These are phyloP conservation scores for Desmodesmus armatus DNA, from an alignment of 139 green algal species.

Conservation along the genomic window DNA sequence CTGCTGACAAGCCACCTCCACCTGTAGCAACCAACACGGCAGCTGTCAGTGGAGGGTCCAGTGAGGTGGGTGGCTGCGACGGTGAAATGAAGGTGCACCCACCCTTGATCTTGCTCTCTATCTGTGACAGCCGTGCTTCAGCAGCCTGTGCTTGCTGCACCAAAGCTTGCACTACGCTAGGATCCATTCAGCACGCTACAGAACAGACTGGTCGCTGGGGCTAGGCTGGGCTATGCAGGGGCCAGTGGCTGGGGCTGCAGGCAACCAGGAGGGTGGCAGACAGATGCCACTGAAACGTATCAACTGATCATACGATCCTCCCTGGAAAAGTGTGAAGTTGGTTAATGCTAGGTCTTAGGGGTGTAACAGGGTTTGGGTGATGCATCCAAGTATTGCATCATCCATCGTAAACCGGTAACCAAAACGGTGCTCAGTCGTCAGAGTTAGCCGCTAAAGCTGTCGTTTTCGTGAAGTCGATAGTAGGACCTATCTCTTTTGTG, in stretches of 20 bases:
- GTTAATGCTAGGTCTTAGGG: no score
- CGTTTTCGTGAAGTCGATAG: no score
- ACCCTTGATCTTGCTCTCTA: conserved; percentile 38
- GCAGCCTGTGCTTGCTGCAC: conserved; percentile 28
- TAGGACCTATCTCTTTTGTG: no score
- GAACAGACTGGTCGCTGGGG: background rate
- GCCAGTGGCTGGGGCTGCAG: background rate
- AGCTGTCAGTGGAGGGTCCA: background rate
- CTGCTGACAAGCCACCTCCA: conserved; percentile 14
- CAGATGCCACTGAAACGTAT: background rate
- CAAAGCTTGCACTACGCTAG: conserved; percentile 12
- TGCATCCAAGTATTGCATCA: no score
- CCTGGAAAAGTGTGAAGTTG: background rate
- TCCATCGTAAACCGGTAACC: no score
- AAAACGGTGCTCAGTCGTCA: no score
- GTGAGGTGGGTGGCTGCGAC: background rate
- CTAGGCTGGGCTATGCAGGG: background rate
- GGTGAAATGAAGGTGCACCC: background rate
- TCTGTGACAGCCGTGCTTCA: conserved; percentile 16
- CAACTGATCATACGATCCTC: background rate
- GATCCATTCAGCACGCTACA: background rate
- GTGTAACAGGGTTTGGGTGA: no score
- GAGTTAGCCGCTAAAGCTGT: no score
- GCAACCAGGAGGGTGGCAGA: background rate
- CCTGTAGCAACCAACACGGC: background rate